These are phyloP conservation scores for Leccinum ochraceum DNA, from an alignment of 768 basidiomycete species.

Conservation along the genomic window DNA sequence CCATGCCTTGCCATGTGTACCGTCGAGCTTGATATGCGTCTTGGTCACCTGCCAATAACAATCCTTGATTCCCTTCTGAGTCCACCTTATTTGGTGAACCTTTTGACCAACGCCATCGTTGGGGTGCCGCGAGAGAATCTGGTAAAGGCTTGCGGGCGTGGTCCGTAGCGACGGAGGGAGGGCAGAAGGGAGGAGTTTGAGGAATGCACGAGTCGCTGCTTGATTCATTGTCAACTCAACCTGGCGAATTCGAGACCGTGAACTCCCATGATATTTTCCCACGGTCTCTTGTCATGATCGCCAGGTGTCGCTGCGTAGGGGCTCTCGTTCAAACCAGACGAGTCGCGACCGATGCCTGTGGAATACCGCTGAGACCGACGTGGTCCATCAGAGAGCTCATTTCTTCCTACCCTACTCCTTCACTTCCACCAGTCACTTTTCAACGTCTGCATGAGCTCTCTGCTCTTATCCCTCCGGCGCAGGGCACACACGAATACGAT, in stretches of 20 bases:
- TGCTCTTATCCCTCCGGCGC: constrained; percentile 66
- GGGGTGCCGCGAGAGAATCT: constrained; percentile 70
- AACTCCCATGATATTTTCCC: constrained; percentile 5
- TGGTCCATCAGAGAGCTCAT: constrained; percentile 82
- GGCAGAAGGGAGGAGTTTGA: constrained; percentile 55
- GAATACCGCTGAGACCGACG: constrained; percentile 65
- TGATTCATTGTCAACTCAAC: constrained; percentile 24
- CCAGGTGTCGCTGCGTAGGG: neutral
- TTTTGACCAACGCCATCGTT: constrained; percentile 64
- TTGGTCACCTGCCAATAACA: constrained; percentile 79
- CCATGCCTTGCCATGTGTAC: constrained; percentile 82
- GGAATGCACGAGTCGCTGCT: constrained; percentile 38
- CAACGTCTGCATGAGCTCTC: constrained; percentile 69
- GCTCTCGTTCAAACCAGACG: constrained; percentile 9
- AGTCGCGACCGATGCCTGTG: constrained; percentile 51
- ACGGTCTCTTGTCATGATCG: constrained; percentile 13
- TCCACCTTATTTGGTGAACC: constrained; percentile 77
- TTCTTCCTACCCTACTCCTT: constrained; percentile 74
- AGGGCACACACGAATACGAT: constrained; percentile 54
- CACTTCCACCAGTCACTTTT: constrained; percentile 56
- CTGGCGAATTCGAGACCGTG: neutral
- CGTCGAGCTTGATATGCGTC: constrained; percentile 69
- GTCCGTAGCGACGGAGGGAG: constrained; percentile 62
- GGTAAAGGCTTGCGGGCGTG: constrained; percentile 64
- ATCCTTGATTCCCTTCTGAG: constrained; percentile 59